Conservation (phyloP, 176 grass and related monocot species). For the Rhynchospora tenuis region DNA sequence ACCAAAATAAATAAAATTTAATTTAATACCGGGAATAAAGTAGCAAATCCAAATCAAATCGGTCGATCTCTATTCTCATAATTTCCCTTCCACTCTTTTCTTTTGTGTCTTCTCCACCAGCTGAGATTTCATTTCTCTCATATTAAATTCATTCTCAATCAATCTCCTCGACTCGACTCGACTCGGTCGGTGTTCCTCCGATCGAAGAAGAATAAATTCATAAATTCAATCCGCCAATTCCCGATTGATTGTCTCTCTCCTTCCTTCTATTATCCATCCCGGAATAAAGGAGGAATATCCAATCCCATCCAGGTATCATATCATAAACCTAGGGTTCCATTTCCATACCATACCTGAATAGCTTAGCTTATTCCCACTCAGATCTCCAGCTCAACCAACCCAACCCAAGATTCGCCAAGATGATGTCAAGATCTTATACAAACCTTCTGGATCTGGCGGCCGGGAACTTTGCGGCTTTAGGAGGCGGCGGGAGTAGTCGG, state of each 20-base stretch:
- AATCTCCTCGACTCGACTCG: no score
- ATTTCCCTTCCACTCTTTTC: not conserved
- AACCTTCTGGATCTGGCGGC: conserved; percentile 88
- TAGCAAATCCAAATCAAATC: conserved; percentile 16
- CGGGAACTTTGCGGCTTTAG: conserved; percentile 77
- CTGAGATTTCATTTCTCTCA: no score
- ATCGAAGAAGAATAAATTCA: conserved; percentile 12
- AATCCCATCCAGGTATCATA: conserved; percentile 3
- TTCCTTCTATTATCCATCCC: not conserved
- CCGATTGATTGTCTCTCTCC: conserved; percentile 3
- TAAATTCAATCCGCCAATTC: no score
- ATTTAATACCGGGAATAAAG: conserved; percentile 1
- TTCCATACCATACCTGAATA: not conserved
- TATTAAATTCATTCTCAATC: no score
- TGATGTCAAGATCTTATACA: conserved; percentile 95
- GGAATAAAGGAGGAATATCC: conserved; percentile 12
- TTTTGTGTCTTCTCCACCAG: not conserved
- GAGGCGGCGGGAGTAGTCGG: conserved; percentile 33
- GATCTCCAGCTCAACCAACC: not conserved
- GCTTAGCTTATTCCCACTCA: not conserved
- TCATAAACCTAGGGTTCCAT: not conserved
- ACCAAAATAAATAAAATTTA: not conserved
- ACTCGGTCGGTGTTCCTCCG: not conserved
- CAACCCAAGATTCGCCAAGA: conserved; percentile 17
- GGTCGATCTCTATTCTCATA: not conserved